Evolutionary conservation across 176 grass and related monocot species (phyloP), one percentile per base, ranked within the genome.

Genomic region (Elaeis guineensis): DNA sequence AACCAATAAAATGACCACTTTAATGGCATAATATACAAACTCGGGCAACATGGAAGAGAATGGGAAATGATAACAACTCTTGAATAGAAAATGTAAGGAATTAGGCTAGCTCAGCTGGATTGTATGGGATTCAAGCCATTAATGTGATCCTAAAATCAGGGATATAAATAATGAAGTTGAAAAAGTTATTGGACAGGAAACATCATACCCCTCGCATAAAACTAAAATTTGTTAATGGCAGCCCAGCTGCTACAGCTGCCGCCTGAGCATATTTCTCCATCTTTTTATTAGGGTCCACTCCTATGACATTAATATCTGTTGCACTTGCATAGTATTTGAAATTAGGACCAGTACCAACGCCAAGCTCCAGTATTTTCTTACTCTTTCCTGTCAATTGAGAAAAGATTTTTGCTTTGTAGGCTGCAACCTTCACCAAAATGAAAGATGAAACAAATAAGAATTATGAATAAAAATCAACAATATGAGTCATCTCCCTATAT

Each of bases 271-370:
- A 97, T 39, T 76, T 79, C 60, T 91, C 84, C 87, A 97, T 97
- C 54, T 91, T 73, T 55, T 78, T 89, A 52, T 89, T 88, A 68
- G 93, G 84, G 77, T 97, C 93, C 62, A 97, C 93, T 56, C 73
- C 84, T 65, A 70, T 39, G 21, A 97, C 69, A 16, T 52, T 75
- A 17, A 82, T 53, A 57, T 52, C 58, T 49, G 25, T 56, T 32
- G 52, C 19, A 50, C 21, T 70, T 65, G 76, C 84, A 64, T 97
- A 89, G 52, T 91, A 97, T 68, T 83, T 90, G 56, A 97, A 78
- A 67, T 91, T 91, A 51, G 92, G 92, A 6, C 83, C 92, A 2
- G 87, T 85, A 55, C 87, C 92, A 75, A 91, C 76, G 49, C 92
- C 92, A 18, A 85, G 59, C 63, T 97, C 87, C 6, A 91, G 51